Percentiles rank a stretch among this genome's conserved stretches.
phyloP scores from a whole-genome alignment of 805 yeast genomes.

The Barnettozyma californica region DNA sequence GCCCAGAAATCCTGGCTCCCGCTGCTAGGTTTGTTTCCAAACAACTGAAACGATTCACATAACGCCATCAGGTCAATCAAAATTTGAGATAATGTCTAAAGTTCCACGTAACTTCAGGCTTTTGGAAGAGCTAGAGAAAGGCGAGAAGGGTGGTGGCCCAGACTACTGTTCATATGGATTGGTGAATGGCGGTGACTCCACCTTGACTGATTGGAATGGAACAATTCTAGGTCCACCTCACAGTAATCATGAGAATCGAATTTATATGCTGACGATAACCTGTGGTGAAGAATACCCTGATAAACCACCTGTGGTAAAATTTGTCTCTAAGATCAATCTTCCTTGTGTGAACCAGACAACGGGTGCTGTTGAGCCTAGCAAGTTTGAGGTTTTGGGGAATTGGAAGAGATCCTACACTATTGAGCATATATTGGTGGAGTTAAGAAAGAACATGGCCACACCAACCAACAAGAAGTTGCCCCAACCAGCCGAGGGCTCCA shows the following conservation, averaged over 20 bases:
- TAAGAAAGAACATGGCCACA: slow-evolving; percentile 86
- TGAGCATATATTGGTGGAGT: slow-evolving; percentile 86
- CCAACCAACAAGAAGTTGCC: slow-evolving; percentile 75
- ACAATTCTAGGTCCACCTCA: slow-evolving; percentile 98
- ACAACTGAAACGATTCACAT: not conserved
- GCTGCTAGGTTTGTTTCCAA: not conserved
- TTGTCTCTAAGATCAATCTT: slow-evolving; percentile 78
- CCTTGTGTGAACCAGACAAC: slow-evolving; percentile 75
- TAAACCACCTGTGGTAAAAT: slow-evolving; percentile 76
- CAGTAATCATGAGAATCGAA: slow-evolving; percentile 84
- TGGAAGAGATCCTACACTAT: slow-evolving; percentile 92
- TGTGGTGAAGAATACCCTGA: slow-evolving; percentile 89
- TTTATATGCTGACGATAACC: slow-evolving; percentile 73
- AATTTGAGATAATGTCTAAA: slow-evolving; percentile 34
- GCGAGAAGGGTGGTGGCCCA: slow-evolving; percentile 96
- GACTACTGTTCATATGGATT: slow-evolving; percentile 96
- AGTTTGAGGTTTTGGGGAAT: slow-evolving; percentile 59
- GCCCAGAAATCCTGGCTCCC: no score
- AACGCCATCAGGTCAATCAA: not conserved
- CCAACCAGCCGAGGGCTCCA: slow-evolving; percentile 89
- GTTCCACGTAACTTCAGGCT: slow-evolving; percentile 90
- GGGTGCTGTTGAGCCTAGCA: slow-evolving; percentile 49
- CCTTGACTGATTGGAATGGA: slow-evolving; percentile 96
- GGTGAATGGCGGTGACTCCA: slow-evolving; percentile 82
- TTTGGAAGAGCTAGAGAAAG: slow-evolving; percentile 94